Evolutionary conservation across 768 basidiomycete species (phyloP).

Genomic region (Mycena polygramma): DNA sequence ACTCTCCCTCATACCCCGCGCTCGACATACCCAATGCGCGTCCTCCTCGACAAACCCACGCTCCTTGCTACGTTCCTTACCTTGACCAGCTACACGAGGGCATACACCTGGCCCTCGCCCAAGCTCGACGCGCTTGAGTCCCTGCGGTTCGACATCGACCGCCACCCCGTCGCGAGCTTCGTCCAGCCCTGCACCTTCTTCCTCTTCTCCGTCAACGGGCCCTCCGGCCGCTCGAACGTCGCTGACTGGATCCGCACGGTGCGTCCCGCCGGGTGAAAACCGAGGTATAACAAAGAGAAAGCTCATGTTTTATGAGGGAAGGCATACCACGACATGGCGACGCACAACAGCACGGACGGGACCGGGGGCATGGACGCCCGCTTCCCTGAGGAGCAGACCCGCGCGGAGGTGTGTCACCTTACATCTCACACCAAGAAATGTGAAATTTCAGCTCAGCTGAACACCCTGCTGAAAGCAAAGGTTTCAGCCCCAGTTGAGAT

Average conservation of each 20-base stretch:
- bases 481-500: too few relatives aligned
- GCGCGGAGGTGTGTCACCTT: not conserved
- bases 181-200: slow-evolving; percentile 6
- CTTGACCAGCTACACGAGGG: not conserved
- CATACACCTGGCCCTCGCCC: not conserved
- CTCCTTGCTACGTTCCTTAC: not conserved
- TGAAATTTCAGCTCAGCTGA: too few relatives aligned
- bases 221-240: not conserved
- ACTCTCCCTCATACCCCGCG: too few relatives aligned
- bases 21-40: too few relatives aligned
- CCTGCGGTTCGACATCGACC: not conserved
- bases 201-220: not conserved
- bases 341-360: not conserved
- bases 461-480: too few relatives aligned
- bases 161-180: not conserved
- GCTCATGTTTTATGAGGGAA: too few relatives aligned
- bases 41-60: not conserved
- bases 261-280: too few relatives aligned
- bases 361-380: not conserved
- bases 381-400: slow-evolving; percentile 3
- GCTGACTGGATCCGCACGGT: slow-evolving; percentile 7
- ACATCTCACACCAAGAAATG: too few relatives aligned
- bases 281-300: too few relatives aligned
- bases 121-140: slow-evolving; percentile 1
- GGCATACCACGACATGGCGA: slow-evolving; percentile 9